Percentiles rank a stretch among this genome's conserved stretches.
Conservation (phyloP, 257 asterid genomes). For the Primulina eburnea region DNA sequence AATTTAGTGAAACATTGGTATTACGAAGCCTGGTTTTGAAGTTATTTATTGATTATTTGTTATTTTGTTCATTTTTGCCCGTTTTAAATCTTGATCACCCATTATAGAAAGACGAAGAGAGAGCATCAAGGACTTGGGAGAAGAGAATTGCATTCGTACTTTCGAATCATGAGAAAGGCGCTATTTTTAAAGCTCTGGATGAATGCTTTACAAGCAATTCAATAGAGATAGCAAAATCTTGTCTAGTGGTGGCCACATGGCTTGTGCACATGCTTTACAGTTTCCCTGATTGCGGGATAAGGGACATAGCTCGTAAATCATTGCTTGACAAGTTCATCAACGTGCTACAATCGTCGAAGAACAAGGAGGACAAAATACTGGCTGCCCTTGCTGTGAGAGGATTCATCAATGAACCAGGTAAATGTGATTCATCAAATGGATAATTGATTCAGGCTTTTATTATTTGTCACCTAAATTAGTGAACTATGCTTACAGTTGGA, state of each 20-base stretch:
- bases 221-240: constrained; percentile 62
- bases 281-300: constrained; percentile 62
- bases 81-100: neutral
- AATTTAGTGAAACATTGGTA: constrained; percentile 43
- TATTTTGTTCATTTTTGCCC: neutral
- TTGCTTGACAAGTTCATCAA: constrained; percentile 68
- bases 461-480: constrained; percentile 13
- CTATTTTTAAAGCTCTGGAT: constrained; percentile 60
- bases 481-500: constrained; percentile 39
- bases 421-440: constrained; percentile 1
- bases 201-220: constrained; percentile 69
- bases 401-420: constrained; percentile 64
- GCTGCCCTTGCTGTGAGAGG: constrained; percentile 71
- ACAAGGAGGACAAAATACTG: constrained; percentile 68
- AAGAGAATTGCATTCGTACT: constrained; percentile 66
- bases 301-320: constrained; percentile 61
- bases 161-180: constrained; percentile 68
- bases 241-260: constrained; percentile 71
- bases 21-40: neutral
- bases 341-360: constrained; percentile 72
- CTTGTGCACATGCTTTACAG: constrained; percentile 65
- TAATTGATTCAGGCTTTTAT: neutral
- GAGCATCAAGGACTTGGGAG: constrained; percentile 63
- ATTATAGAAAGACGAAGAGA: constrained; percentile 64
- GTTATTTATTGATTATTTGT: neutral